Evolutionary conservation across 2,329 filamentous ascomycete species (phyloP).

Genomic region (Alternaria postmessia): DNA sequence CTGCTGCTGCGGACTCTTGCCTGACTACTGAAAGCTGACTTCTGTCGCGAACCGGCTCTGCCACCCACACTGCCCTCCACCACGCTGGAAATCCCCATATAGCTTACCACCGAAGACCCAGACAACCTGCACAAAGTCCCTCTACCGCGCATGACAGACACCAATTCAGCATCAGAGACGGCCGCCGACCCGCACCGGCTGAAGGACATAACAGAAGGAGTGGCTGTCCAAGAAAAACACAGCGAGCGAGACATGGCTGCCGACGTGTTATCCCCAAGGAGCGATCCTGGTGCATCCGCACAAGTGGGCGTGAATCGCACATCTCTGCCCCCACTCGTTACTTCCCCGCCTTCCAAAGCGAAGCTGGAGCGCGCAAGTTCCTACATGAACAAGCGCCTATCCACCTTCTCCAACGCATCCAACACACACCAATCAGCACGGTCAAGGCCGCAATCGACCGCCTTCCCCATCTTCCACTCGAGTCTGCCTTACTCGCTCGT

Average conservation of each 20-base stretch:
- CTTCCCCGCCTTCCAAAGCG: constrained; percentile 58
- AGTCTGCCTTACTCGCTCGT: constrained; percentile 89
- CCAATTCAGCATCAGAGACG: constrained; percentile 22
- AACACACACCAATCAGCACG: constrained; percentile 55
- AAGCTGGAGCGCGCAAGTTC: constrained; percentile 71
- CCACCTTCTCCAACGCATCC: constrained; percentile 73
- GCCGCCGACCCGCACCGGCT: constrained; percentile 39
- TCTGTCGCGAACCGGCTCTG: constrained; percentile 13
- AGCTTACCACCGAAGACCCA: constrained; percentile 32
- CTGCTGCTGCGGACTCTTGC: constrained; percentile 20
- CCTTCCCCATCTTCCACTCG: constrained; percentile 84
- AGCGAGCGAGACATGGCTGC: constrained; percentile 46
- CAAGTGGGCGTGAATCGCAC: constrained; percentile 50
- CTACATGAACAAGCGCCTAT: constrained; percentile 81
- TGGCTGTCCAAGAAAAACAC: constrained; percentile 34
- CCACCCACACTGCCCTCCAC: constrained; percentile 17
- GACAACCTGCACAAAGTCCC: constrained; percentile 14
- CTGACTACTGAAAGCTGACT: constrained; percentile 1
- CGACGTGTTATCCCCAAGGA: constrained; percentile 48
- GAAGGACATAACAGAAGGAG: constrained; percentile 41
- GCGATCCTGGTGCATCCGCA: constrained; percentile 40
- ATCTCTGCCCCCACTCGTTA: constrained; percentile 60
- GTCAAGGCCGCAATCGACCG: constrained; percentile 81
- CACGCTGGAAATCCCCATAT: constrained; percentile 10
- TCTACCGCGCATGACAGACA: constrained; percentile 47